These are phyloP conservation scores for Phytophthora lateralis DNA, from an alignment of 352 stramenopile species.

Conservation along the genomic window DNA sequence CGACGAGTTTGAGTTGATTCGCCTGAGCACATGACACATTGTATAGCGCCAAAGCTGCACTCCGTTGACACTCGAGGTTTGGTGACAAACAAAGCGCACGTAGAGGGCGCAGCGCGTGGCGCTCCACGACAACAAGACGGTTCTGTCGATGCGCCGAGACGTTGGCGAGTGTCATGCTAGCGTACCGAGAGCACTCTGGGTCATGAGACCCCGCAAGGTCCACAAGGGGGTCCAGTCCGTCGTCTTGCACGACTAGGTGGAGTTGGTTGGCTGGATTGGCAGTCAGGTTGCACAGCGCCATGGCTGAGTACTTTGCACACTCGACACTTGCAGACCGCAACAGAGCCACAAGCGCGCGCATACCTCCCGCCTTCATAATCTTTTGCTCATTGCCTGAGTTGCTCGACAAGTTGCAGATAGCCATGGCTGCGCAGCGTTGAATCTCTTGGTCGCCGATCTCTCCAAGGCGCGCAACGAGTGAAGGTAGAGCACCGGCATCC, in stretches of 20 bases:
- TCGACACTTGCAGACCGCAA: conserved; percentile 56
- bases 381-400: conserved; percentile 74
- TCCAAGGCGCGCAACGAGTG: conserved; percentile 70
- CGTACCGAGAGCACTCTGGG: conserved; percentile 87
- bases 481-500: conserved; percentile 77
- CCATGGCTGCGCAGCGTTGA: conserved; percentile 82
- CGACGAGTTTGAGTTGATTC: conserved; percentile 92
- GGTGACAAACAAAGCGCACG: conserved; percentile 78
- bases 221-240: conserved; percentile 80
- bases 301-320: conserved; percentile 88
- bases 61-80: conserved; percentile 91
- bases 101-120: conserved; percentile 79
- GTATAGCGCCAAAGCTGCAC: conserved; percentile 92
- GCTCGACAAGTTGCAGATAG: conserved; percentile 86
- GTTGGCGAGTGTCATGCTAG: conserved; percentile 95
- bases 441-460: conserved; percentile 55
- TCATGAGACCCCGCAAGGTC: conserved; percentile 72
- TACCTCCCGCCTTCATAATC: conserved; percentile 78
- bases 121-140: conserved; percentile 88
- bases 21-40: conserved; percentile 93
- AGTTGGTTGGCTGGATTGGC: conserved; percentile 91
- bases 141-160: conserved; percentile 91
- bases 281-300: conserved; percentile 96
- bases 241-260: conserved; percentile 83
- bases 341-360: conserved; percentile 67